Evolutionary conservation across 805 yeast species (phyloP).

Genomic region (Kodamaea kaohsiungensis): DNA sequence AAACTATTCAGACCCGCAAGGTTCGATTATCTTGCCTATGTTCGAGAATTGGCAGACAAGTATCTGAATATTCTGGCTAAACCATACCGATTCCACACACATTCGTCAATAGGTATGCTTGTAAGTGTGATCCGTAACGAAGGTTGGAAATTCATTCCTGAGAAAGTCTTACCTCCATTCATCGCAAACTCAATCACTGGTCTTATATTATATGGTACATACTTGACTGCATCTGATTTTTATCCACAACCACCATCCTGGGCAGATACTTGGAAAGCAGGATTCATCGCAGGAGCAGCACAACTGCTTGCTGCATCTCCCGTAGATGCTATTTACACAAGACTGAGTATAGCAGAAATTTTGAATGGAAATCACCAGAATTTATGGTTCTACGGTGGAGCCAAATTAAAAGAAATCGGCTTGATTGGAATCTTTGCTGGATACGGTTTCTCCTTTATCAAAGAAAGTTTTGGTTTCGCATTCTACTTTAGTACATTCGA

Average conservation of each 20-base stretch:
- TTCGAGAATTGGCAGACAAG: slow-evolving; percentile 51
- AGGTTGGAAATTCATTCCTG: slow-evolving; percentile 88
- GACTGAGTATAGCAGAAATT: slow-evolving; percentile 76
- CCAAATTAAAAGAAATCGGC: slow-evolving; percentile 73
- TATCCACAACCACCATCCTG: slow-evolving; percentile 24
- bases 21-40: slow-evolving; percentile 78
- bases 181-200: slow-evolving; percentile 91
- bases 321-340: slow-evolving; percentile 82
- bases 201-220: slow-evolving; percentile 78
- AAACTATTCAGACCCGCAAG: slow-evolving; percentile 89
- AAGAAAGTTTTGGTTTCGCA: slow-evolving; percentile 84
- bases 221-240: slow-evolving; percentile 53
- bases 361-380: slow-evolving; percentile 65
- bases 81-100: slow-evolving; percentile 62
- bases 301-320: slow-evolving; percentile 95
- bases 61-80: slow-evolving; percentile 45
- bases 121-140: slow-evolving; percentile 67
- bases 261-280: slow-evolving; percentile 72
- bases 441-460: slow-evolving; percentile 69
- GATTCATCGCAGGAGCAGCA: slow-evolving; percentile 80
- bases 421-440: slow-evolving; percentile 88
- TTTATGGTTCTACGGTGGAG: slow-evolving; percentile 73
- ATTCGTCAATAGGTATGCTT: slow-evolving; percentile 76
- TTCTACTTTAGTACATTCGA: slow-evolving; percentile 82
- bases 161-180: slow-evolving; percentile 82